phyloP scores from a whole-genome alignment of 306 rosid species.

The Begonia masoniana region DNA sequence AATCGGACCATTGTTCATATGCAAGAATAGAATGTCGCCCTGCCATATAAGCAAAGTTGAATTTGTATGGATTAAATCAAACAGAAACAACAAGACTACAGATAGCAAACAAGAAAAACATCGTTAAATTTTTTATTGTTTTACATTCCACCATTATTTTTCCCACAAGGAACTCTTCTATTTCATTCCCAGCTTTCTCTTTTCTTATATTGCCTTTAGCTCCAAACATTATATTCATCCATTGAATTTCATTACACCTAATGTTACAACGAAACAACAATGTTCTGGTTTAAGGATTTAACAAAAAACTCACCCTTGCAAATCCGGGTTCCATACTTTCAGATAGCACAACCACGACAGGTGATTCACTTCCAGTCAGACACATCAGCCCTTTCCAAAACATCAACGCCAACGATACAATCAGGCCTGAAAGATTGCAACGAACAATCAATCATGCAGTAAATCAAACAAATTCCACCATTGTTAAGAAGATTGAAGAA shows the following conservation, averaged over 20 bases:
- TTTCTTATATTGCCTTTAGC: too few relatives aligned
- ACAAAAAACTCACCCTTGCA: constrained; percentile 37
- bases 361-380: constrained; percentile 64
- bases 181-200: too few relatives aligned
- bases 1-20: constrained; percentile 45
- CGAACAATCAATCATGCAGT: background rate
- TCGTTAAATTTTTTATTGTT: too few relatives aligned
- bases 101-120: too few relatives aligned
- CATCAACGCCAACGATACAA: constrained; percentile 45
- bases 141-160: too few relatives aligned
- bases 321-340: constrained; percentile 93
- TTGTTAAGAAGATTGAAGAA: too few relatives aligned
- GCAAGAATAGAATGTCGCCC: constrained; percentile 71
- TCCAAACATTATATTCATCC: background rate
- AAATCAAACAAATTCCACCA: too few relatives aligned
- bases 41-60: constrained; percentile 4
- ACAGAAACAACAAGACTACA: background rate
- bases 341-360: constrained; percentile 68
- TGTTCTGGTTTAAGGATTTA: background rate
- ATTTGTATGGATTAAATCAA: too few relatives aligned
- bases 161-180: too few relatives aligned
- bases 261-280: background rate
- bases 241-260: background rate
- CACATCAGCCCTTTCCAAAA: constrained; percentile 70
- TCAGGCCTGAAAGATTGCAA: constrained; percentile 36